These are phyloP conservation scores for Nepenthes gracilis DNA, from an alignment of 148 eudicot species.

Conservation along the genomic window DNA sequence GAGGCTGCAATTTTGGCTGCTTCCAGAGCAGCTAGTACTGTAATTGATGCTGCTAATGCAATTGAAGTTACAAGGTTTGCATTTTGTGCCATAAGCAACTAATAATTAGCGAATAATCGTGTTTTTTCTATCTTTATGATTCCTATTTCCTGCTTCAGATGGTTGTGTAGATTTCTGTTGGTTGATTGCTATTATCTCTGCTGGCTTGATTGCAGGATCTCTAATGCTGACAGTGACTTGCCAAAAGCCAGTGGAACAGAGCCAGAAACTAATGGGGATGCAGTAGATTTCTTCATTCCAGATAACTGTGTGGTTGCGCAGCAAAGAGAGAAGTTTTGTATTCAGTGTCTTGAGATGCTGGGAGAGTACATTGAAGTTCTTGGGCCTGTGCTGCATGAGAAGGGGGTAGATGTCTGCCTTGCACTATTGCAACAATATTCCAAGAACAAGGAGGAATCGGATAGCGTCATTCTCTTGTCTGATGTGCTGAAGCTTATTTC, in stretches of 20 bases:
- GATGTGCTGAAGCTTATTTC: constrained; percentile 80
- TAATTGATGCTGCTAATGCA: constrained; percentile 86
- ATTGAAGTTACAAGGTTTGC: constrained; percentile 69
- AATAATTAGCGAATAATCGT: not conserved
- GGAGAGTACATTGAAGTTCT: constrained; percentile 98
- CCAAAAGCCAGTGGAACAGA: constrained; percentile 28
- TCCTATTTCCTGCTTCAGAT: not conserved
- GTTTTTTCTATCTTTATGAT: not conserved
- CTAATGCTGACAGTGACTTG: constrained; percentile 23
- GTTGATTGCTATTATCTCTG: not conserved
- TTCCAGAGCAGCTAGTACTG: constrained; percentile 82
- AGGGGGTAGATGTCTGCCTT: constrained; percentile 93
- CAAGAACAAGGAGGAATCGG: constrained; percentile 38
- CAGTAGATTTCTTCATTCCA: constrained; percentile 53
- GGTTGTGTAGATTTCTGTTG: not conserved
- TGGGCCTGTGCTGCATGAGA: constrained; percentile 89
- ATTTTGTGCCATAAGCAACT: not conserved
- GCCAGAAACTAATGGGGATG: constrained; percentile 43
- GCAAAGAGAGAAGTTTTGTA: constrained; percentile 74
- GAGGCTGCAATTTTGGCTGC: constrained; percentile 88
- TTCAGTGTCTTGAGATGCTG: constrained; percentile 75
- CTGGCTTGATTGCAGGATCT: constrained; percentile 29
- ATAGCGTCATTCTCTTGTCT: constrained; percentile 45
- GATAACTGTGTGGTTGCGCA: constrained; percentile 51
- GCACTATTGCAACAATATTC: constrained; percentile 55